Conservation (phyloP, 2,329 filamentous ascomycete species). For the Botrytis paeoniae region DNA sequence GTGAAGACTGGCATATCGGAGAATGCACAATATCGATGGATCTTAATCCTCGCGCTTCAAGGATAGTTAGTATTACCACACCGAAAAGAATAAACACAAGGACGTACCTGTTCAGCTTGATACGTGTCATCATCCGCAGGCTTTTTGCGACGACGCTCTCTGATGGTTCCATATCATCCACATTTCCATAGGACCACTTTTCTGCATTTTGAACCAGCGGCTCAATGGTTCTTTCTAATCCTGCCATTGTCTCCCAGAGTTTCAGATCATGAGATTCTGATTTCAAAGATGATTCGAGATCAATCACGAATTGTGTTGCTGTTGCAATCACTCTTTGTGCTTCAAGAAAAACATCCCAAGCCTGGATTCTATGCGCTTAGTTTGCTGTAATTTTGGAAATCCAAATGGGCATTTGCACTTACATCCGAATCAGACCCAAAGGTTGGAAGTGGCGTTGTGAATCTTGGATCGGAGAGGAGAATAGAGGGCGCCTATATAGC, state of each 20-base stretch:
- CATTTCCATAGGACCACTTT: conserved; percentile 36
- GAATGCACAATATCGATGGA: conserved; percentile 52
- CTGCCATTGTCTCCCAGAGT: conserved; percentile 39
- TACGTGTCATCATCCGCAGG: conserved; percentile 47
- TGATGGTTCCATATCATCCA: conserved; percentile 34
- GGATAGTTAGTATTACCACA: not conserved
- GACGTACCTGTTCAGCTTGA: conserved; percentile 40
- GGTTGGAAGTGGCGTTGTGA: conserved; percentile 45
- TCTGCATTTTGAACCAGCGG: conserved; percentile 29
- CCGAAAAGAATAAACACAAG: not conserved
- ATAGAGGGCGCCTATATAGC: conserved; percentile 44
- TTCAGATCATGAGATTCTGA: conserved; percentile 41
- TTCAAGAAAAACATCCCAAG: conserved; percentile 44
- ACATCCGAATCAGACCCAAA: conserved; percentile 44
- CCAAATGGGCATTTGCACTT: conserved; percentile 1
- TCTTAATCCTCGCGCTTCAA: conserved; percentile 48
- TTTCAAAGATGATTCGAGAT: conserved; percentile 45
- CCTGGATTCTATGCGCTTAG: conserved; percentile 29
- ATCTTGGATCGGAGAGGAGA: conserved; percentile 44
- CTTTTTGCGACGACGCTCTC: conserved; percentile 46
- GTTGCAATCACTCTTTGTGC: conserved; percentile 48
- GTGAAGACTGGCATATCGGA: conserved; percentile 49
- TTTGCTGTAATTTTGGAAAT: not conserved
- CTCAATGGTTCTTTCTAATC: conserved; percentile 31
- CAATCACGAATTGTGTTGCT: conserved; percentile 48